phyloP scores from a whole-genome alignment of 2,329 filamentous ascomycete species.

The Zasmidium citrigriseum region DNA sequence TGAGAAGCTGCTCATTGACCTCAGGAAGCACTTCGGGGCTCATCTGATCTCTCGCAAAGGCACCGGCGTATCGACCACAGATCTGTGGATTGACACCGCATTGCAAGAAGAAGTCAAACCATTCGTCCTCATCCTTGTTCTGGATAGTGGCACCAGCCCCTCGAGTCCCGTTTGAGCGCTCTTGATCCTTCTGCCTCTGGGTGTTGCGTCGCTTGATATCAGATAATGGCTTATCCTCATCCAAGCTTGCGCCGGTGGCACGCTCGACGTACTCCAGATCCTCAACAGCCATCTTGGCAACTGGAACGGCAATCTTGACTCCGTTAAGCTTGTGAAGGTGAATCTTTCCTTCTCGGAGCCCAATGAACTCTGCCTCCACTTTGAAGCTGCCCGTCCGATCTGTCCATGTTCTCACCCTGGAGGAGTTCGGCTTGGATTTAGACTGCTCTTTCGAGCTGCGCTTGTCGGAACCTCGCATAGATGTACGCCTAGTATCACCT shows the following conservation, averaged over 20 bases:
- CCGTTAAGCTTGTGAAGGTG: constrained; percentile 98
- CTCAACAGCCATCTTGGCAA: constrained; percentile 91
- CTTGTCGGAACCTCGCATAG: constrained; percentile 47
- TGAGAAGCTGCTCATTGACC: constrained; percentile 77
- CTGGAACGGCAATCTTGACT: constrained; percentile 95
- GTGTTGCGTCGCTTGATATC: constrained; percentile 66
- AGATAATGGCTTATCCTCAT: constrained; percentile 89
- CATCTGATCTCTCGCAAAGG: constrained; percentile 90
- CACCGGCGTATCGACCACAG: constrained; percentile 90
- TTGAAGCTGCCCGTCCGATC: constrained; percentile 95
- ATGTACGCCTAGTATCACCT: constrained; percentile 33
- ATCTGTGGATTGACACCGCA: constrained; percentile 90
- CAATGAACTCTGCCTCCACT: constrained; percentile 94
- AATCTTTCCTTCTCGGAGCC: constrained; percentile 92
- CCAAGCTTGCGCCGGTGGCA: constrained; percentile 80
- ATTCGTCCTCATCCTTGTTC: constrained; percentile 81
- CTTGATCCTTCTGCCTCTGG: constrained; percentile 51
- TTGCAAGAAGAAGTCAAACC: constrained; percentile 97
- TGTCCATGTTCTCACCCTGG: constrained; percentile 88
- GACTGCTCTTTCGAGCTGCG: constrained; percentile 39
- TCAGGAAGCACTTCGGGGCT: constrained; percentile 90
- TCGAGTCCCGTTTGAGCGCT: constrained; percentile 27
- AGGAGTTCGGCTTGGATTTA: constrained; percentile 79
- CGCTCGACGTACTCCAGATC: constrained; percentile 95
- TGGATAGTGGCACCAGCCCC: constrained; percentile 63